These are phyloP conservation scores for Rhodotorula sp. DNA, from an alignment of 1,284 basidiomycete species.

Conservation along the genomic window DNA sequence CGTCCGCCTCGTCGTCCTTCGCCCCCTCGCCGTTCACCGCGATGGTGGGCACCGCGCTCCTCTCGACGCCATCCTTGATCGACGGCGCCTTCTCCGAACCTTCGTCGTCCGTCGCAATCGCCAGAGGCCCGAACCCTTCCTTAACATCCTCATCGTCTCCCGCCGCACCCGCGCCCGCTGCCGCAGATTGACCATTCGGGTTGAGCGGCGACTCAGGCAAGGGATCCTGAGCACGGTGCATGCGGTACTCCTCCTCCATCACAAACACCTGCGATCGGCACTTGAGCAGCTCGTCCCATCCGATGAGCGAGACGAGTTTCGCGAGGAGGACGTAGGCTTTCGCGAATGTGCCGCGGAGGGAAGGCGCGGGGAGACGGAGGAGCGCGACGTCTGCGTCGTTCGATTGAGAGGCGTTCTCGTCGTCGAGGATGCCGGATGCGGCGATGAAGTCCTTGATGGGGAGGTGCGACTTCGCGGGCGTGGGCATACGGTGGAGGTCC, in stretches of 20 bases:
- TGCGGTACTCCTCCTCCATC: constrained; percentile 98
- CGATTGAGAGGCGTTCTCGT: constrained; percentile 64
- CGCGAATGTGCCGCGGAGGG: constrained; percentile 90
- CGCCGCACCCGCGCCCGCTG: constrained; percentile 52
- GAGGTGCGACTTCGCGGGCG: constrained; percentile 77
- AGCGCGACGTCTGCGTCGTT: constrained; percentile 94
- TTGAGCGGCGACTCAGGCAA: constrained; percentile 60
- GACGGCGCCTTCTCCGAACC: constrained; percentile 65
- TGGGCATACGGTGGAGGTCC: constrained; percentile 83
- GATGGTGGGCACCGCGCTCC: constrained; percentile 13
- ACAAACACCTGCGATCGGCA: constrained; percentile 93
- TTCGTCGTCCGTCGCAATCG: constrained; percentile 46
- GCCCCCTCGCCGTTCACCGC: constrained; percentile 29
- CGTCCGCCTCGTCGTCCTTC: constrained; percentile 21
- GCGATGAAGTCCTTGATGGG: constrained; percentile 82
- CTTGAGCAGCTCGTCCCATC: constrained; percentile 97
- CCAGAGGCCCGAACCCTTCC: constrained; percentile 57
- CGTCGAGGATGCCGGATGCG: constrained; percentile 58
- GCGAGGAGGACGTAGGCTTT: constrained; percentile 89
- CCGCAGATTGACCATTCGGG: constrained; percentile 50
- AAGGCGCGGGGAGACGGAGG: constrained; percentile 87
- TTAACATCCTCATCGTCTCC: constrained; percentile 39
- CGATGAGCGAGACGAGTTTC: constrained; percentile 84
- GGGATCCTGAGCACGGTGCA: constrained; percentile 51
- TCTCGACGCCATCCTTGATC: constrained; percentile 56